Conservation (phyloP, 768 basidiomycete genomes). For the Lentinus brumalis region DNA sequence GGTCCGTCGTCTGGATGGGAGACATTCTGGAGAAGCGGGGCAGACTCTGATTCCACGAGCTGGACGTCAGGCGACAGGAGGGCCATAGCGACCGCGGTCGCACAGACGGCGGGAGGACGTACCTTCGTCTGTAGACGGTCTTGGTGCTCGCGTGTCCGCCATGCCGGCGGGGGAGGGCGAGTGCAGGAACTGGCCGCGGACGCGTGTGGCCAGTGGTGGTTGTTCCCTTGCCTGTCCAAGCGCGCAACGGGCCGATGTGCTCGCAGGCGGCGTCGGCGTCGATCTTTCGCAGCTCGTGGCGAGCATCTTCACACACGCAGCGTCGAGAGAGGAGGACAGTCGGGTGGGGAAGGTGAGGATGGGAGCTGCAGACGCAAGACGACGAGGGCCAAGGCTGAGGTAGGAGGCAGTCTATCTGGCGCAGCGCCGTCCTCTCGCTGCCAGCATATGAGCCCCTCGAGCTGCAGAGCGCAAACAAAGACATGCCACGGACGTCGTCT, state of each 20-base stretch:
- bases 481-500: too few species aligned
- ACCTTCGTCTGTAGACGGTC: slow-evolving; percentile 63
- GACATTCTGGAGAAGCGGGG: slow-evolving; percentile 60
- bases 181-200: neutral
- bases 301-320: too few species aligned
- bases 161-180: slow-evolving; percentile 37
- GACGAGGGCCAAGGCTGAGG: too few species aligned
- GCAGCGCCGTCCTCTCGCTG: too few species aligned
- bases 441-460: too few species aligned
- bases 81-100: slow-evolving; percentile 1
- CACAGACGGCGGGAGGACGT: slow-evolving; percentile 11
- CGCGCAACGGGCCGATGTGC: neutral
- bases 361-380: too few species aligned
- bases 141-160: slow-evolving; percentile 52
- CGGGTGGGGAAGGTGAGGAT: too few species aligned
- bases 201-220: neutral
- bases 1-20: slow-evolving; percentile 39
- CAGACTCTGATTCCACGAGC: slow-evolving; percentile 49
- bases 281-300: too few species aligned
- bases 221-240: neutral
- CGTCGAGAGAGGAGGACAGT: too few species aligned
- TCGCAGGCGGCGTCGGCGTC: neutral
- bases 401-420: too few species aligned
- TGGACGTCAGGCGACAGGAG: slow-evolving; percentile 13
- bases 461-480: too few species aligned